Conservation (phyloP, 2,329 filamentous ascomycete genomes). For the Dactylonectria macrodidyma region DNA sequence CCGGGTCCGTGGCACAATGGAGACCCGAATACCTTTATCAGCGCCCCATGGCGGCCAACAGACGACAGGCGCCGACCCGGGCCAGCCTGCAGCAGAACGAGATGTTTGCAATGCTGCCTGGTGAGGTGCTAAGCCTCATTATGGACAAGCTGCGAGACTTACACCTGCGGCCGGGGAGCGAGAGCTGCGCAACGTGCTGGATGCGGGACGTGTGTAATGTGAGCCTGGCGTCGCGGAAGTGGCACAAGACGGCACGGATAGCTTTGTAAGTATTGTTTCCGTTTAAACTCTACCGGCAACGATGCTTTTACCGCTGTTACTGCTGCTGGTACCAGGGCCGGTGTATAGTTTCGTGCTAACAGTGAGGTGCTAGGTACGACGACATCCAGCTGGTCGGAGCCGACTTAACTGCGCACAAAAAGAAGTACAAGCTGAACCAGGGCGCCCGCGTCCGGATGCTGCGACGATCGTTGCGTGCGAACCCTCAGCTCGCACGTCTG, state of each 20-base stretch:
- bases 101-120: conserved; percentile 68
- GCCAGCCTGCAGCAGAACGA: conserved; percentile 62
- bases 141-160: conserved; percentile 66
- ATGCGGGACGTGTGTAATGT: conserved; percentile 72
- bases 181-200: conserved; percentile 75
- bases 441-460: conserved; percentile 70
- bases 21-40: conserved; percentile 42
- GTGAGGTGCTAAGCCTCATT: conserved; percentile 72
- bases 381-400: conserved; percentile 71
- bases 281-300: not conserved
- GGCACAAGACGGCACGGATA: conserved; percentile 65
- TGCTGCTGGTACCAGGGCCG: not conserved
- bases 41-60: conserved; percentile 42
- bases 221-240: conserved; percentile 65
- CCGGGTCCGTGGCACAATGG: conserved; percentile 50
- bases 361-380: conserved; percentile 62
- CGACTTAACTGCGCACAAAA: conserved; percentile 70
- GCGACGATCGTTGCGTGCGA: conserved; percentile 69
- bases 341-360: conserved; percentile 33
- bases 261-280: conserved; percentile 61
- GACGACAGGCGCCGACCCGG: conserved; percentile 33
- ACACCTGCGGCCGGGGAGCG: conserved; percentile 64
- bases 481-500: conserved; percentile 66
- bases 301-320: not conserved
- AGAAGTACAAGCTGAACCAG: conserved; percentile 68